Evolutionary conservation across 805 yeast genomes (phyloP).

Genomic region (Jamesozyma piceae): DNA sequence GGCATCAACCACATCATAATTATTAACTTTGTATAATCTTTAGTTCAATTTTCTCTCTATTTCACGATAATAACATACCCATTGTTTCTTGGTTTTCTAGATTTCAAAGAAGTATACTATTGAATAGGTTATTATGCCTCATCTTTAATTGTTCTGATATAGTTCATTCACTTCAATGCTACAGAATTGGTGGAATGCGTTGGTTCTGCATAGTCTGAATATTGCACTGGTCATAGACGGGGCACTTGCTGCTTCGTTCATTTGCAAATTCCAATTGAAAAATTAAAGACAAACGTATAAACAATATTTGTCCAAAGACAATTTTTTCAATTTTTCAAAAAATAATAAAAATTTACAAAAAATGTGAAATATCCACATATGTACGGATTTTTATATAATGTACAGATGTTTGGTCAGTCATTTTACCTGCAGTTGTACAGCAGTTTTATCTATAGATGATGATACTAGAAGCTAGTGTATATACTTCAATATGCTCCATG

Average conservation of each 20-base stretch:
- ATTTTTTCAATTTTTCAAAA: too few species aligned
- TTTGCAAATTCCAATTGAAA: not conserved
- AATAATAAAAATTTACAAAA: too few species aligned
- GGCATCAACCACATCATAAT: not conserved
- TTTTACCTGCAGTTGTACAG: too few species aligned
- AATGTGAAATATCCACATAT: too few species aligned
- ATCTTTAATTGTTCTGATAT: not conserved
- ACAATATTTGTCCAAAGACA: too few species aligned
- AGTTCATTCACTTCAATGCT: not conserved
- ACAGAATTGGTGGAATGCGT: not conserved
- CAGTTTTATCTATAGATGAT: too few species aligned
- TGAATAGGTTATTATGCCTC: not conserved
- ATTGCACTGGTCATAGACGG: not conserved
- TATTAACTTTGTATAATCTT: not conserved
- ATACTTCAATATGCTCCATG: too few species aligned
- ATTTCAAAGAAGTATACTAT: not conserved
- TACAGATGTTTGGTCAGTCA: too few species aligned
- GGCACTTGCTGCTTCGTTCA: not conserved
- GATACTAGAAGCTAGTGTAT: too few species aligned
- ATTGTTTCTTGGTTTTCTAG: conserved; percentile 18
- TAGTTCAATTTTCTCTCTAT: not conserved
- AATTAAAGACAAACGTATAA: too few species aligned
- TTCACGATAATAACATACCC: conserved; percentile 22
- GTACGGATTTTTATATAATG: too few species aligned
- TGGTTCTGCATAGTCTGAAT: not conserved